Conservation (phyloP, 208 protist genomes). For the Crithidia fasciculata region DNA sequence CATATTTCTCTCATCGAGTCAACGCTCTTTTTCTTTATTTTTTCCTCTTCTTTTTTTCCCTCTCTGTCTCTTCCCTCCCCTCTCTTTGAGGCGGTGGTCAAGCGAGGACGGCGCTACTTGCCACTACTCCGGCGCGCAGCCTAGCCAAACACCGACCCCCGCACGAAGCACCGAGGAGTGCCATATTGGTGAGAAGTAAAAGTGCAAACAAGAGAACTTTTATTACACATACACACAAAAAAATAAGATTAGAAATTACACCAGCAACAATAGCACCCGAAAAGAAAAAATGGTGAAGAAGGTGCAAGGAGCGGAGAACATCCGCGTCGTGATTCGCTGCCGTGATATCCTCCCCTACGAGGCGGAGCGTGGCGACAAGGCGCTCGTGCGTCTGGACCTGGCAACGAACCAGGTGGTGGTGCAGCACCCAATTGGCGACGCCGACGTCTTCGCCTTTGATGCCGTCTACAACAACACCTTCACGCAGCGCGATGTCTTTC, state of each 20-base stretch:
- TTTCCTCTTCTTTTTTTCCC: too few relatives aligned
- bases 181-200: too few relatives aligned
- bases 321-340: conserved; percentile 89
- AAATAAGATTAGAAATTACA: background rate
- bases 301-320: conserved; percentile 80
- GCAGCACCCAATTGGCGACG: conserved; percentile 83
- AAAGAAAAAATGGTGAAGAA: conserved; percentile 73
- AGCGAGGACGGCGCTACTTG: too few relatives aligned
- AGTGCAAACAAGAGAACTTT: background rate
- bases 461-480: conserved; percentile 94
- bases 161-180: too few relatives aligned
- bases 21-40: too few relatives aligned
- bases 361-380: conserved; percentile 87
- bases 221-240: background rate
- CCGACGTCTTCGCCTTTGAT: conserved; percentile 90
- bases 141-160: too few relatives aligned
- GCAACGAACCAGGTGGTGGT: conserved; percentile 89
- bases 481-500: conserved; percentile 90
- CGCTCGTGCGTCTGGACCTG: conserved; percentile 84
- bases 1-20: too few relatives aligned
- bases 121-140: too few relatives aligned
- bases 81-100: too few relatives aligned
- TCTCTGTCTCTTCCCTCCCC: too few relatives aligned
- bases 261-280: background rate
- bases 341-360: conserved; percentile 85